phyloP scores from a whole-genome alignment of 352 stramenopile genomes.

The Phytophthora constricta region DNA sequence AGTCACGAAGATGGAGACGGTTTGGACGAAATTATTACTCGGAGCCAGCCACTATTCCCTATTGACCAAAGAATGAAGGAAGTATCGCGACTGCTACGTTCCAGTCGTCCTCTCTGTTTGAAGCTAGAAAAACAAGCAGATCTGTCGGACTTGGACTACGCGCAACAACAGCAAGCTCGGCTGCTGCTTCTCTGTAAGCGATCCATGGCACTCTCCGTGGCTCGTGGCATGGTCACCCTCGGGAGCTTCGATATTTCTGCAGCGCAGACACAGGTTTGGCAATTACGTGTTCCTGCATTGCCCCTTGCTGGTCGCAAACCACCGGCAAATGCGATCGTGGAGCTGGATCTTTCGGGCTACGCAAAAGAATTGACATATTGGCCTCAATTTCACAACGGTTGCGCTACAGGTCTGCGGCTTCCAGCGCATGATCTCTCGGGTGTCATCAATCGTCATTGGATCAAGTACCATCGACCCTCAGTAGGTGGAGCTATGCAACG shows the following conservation, averaged over 20 bases:
- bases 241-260: conserved; percentile 84
- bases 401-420: conserved; percentile 94
- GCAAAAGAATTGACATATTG: conserved; percentile 94
- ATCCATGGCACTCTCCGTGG: conserved; percentile 93
- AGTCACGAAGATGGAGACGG: conserved; percentile 56
- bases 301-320: conserved; percentile 94
- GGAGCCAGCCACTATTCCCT: conserved; percentile 71
- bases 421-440: conserved; percentile 64
- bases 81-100: conserved; percentile 80
- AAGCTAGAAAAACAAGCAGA: conserved; percentile 74
- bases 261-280: conserved; percentile 81
- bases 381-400: conserved; percentile 99
- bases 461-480: conserved; percentile 96
- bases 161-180: conserved; percentile 92
- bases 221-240: conserved; percentile 97
- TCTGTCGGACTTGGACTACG: conserved; percentile 74
- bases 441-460: conserved; percentile 96
- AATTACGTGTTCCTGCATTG: conserved; percentile 92
- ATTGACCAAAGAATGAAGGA: conserved; percentile 82
- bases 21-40: conserved; percentile 62
- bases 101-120: conserved; percentile 71
- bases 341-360: conserved; percentile 91
- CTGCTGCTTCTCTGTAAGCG: conserved; percentile 95
- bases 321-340: conserved; percentile 93
- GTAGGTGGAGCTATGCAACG: conserved; percentile 33